Evolutionary conservation across 2,329 filamentous ascomycete genomes (phyloP).

Genomic region (Ceratocystiopsis sp.): DNA sequence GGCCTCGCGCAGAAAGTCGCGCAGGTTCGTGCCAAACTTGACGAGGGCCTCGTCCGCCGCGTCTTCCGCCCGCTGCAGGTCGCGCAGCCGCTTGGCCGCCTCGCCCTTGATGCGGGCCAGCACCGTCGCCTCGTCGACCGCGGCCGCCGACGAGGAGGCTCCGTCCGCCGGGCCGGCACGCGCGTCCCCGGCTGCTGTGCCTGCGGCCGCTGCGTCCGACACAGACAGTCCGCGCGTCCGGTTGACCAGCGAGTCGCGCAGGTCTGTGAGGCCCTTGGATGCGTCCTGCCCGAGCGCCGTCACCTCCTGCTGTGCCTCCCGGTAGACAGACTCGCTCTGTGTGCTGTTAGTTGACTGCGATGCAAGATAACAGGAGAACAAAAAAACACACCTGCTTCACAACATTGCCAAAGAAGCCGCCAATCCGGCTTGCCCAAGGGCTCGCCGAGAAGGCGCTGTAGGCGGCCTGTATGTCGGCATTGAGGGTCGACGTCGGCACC

Average conservation of each 20-base stretch:
- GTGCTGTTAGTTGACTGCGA: conserved; percentile 2
- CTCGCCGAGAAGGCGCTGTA: conserved; percentile 86
- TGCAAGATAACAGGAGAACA: background rate
- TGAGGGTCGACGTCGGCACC: conserved; percentile 41
- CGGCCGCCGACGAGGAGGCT: background rate
- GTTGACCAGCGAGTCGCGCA: conserved; percentile 50
- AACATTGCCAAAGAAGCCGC: conserved; percentile 79
- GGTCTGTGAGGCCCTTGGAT: conserved; percentile 57
- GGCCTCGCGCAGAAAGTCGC: conserved; percentile 79
- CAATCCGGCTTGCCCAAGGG: conserved; percentile 77
- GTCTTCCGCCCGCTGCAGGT: conserved; percentile 83
- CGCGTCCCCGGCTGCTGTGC: background rate
- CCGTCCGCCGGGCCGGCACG: background rate
- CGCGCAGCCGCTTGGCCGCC: conserved; percentile 68
- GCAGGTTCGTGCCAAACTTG: conserved; percentile 77
- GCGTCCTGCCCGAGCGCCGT: conserved; percentile 66
- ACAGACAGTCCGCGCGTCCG: conserved; percentile 61
- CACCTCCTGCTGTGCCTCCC: conserved; percentile 73
- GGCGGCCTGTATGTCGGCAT: conserved; percentile 81
- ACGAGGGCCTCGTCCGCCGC: conserved; percentile 89
- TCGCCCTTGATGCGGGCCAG: conserved; percentile 61
- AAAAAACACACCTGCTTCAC: conserved; percentile 58
- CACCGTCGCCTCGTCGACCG: conserved; percentile 34
- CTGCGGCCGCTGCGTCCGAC: conserved; percentile 14
- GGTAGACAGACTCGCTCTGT: conserved; percentile 67